phyloP scores from a whole-genome alignment of 345 rosid species.

The Hibiscus trionum region DNA sequence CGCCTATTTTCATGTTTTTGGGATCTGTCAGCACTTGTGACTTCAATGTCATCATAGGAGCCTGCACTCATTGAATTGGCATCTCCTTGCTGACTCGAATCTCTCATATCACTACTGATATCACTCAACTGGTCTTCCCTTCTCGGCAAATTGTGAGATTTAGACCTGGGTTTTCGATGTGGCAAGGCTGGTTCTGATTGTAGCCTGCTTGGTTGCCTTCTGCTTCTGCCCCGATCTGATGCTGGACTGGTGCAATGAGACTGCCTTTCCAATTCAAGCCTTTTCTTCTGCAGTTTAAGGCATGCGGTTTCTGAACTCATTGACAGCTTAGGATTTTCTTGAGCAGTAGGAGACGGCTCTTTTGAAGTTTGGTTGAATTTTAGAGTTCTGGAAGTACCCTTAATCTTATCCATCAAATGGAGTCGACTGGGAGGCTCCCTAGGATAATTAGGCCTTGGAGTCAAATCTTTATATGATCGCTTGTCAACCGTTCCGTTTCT shows the following conservation, averaged over 20 bases:
- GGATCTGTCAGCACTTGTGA: constrained; percentile 46
- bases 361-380: constrained; percentile 27
- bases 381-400: constrained; percentile 20
- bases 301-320: constrained; percentile 34
- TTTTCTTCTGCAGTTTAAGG: constrained; percentile 46
- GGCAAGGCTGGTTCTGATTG: constrained; percentile 39
- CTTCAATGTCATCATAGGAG: constrained; percentile 55
- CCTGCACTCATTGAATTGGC: constrained; percentile 29
- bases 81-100: constrained; percentile 38
- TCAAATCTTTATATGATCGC: constrained; percentile 37
- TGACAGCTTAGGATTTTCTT: constrained; percentile 27
- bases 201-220: constrained; percentile 41
- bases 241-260: constrained; percentile 22
- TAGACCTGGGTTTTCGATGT: constrained; percentile 26
- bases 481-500: constrained; percentile 30
- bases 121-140: constrained; percentile 40
- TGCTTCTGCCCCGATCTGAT: constrained; percentile 35
- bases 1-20: constrained; percentile 30
- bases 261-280: constrained; percentile 24
- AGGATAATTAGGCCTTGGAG: constrained; percentile 28
- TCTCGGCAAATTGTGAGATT: constrained; percentile 25
- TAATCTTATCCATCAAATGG: constrained; percentile 20
- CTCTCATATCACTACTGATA: constrained; percentile 36
- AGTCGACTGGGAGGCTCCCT: constrained; percentile 25
- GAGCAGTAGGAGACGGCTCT: constrained; percentile 23